A percentile compares a stretch with the other conserved stretches of the same genome.
These are phyloP conservation scores for Ganoderma sinense DNA, from an alignment of 1,284 basidiomycete genomes.

Conservation along the genomic window DNA sequence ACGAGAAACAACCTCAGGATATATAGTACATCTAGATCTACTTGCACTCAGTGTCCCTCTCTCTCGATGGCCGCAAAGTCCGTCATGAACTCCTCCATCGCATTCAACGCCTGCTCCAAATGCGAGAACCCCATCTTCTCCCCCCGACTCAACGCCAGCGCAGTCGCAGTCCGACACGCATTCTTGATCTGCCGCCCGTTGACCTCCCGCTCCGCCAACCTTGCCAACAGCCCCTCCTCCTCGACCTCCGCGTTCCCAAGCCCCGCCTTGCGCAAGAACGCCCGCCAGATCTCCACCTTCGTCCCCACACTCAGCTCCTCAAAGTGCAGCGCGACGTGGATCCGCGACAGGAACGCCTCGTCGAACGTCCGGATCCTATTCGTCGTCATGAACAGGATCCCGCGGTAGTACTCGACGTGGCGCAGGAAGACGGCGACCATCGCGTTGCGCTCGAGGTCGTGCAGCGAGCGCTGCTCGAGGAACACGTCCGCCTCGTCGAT, in stretches of 20 bases:
- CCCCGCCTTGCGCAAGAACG: slow-evolving; percentile 53
- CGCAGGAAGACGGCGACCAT: slow-evolving; percentile 73
- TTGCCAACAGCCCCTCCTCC: slow-evolving; percentile 48
- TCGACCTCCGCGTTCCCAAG: slow-evolving; percentile 38
- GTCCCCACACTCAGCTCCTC: slow-evolving; percentile 55
- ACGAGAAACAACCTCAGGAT: too few species aligned
- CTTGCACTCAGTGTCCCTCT: too few species aligned
- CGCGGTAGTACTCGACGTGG: slow-evolving; percentile 68
- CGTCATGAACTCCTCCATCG: slow-evolving; percentile 34
- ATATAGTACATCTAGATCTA: not conserved
- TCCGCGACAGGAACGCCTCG: slow-evolving; percentile 70
- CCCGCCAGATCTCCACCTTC: slow-evolving; percentile 60
- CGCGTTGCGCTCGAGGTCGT: slow-evolving; percentile 62
- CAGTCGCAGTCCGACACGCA: slow-evolving; percentile 63
- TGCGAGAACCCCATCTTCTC: slow-evolving; percentile 54
- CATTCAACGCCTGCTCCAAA: slow-evolving; percentile 62
- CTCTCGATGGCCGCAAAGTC: slow-evolving; percentile 20
- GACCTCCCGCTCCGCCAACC: slow-evolving; percentile 54
- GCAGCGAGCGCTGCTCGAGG: slow-evolving; percentile 65
- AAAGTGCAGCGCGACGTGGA: slow-evolving; percentile 69
- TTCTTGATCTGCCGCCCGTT: slow-evolving; percentile 75
- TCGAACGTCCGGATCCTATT: slow-evolving; percentile 70
- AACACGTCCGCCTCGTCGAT: slow-evolving; percentile 54
- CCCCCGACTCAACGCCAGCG: slow-evolving; percentile 55
- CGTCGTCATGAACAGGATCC: slow-evolving; percentile 71